Evolutionary conservation across 2,329 filamentous ascomycete genomes (phyloP).

Genomic region (Nectriaceae sp.): DNA sequence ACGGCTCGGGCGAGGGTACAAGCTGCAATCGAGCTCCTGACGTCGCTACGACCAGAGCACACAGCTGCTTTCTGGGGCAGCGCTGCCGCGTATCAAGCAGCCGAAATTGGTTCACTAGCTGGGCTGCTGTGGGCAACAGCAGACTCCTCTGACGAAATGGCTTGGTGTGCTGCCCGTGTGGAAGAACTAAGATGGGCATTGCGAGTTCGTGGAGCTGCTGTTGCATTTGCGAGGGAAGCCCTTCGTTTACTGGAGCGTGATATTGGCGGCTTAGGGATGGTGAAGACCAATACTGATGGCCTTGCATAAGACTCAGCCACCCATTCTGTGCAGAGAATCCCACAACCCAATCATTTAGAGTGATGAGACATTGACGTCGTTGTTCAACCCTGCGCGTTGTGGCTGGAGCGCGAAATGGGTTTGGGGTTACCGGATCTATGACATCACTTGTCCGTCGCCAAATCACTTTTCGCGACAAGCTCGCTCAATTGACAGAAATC

Average conservation of each 20-base stretch:
- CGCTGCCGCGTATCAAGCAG: conserved; percentile 44
- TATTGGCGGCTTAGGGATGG: conserved; percentile 30
- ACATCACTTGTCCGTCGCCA: conserved; percentile 27
- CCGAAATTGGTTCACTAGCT: conserved; percentile 43
- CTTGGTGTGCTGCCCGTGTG: conserved; percentile 40
- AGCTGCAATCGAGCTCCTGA: conserved; percentile 41
- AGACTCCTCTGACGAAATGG: conserved; percentile 38
- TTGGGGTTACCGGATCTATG: conserved; percentile 17
- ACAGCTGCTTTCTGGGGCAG: conserved; percentile 49
- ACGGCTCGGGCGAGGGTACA: conserved; percentile 43
- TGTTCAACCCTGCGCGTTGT: too few species aligned
- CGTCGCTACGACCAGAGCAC: conserved; percentile 45
- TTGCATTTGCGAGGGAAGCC: conserved; percentile 41
- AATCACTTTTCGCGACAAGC: conserved; percentile 18
- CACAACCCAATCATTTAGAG: neutral
- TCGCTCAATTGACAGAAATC: neutral
- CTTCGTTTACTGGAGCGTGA: conserved; percentile 41
- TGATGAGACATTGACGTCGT: neutral
- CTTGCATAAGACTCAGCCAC: conserved; percentile 10
- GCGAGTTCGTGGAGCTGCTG: conserved; percentile 40
- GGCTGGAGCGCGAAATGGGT: conserved; percentile 15
- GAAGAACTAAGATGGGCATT: conserved; percentile 45
- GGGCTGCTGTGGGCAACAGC: conserved; percentile 44
- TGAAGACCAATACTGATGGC: conserved; percentile 19
- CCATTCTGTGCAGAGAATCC: too few species aligned